A percentile compares a stretch with the other conserved stretches of the same genome.
Conservation (phyloP, 306 rosid genomes). For the Lathyrus oleraceus region DNA sequence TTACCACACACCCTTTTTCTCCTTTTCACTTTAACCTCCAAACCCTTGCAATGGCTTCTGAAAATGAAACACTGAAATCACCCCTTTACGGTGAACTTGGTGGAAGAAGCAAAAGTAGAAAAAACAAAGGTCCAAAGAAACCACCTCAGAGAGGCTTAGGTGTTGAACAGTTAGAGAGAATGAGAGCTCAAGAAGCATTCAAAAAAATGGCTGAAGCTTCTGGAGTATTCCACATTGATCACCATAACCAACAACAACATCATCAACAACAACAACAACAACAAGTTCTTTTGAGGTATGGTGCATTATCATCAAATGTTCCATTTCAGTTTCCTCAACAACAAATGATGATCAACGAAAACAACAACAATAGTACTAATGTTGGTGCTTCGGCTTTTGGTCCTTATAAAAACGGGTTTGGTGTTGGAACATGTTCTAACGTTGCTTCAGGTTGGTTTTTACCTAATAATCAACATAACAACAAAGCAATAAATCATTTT, state of each 20-base stretch:
- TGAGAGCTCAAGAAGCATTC: constrained; percentile 53
- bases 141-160: constrained; percentile 75
- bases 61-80: not conserved
- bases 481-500: not conserved
- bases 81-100: constrained; percentile 6
- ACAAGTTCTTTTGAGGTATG: constrained; percentile 36
- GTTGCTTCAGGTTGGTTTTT: constrained; percentile 24
- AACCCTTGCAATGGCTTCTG: not conserved
- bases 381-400: not conserved
- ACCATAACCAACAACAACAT: not conserved
- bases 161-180: constrained; percentile 59
- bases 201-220: constrained; percentile 45
- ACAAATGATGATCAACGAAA: not conserved
- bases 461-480: constrained; percentile 15
- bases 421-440: not conserved
- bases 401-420: not conserved
- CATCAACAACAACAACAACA: not conserved
- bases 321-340: constrained; percentile 22
- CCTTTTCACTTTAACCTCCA: not conserved
- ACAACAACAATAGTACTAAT: not conserved
- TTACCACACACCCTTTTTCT: not conserved
- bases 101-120: constrained; percentile 43
- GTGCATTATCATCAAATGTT: constrained; percentile 30
- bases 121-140: constrained; percentile 48
- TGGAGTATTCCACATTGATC: not conserved